A percentile compares a stretch with the other conserved stretches of the same genome.
phyloP scores from a whole-genome alignment of 306 rosid species.

The Medicago ruthenica region DNA sequence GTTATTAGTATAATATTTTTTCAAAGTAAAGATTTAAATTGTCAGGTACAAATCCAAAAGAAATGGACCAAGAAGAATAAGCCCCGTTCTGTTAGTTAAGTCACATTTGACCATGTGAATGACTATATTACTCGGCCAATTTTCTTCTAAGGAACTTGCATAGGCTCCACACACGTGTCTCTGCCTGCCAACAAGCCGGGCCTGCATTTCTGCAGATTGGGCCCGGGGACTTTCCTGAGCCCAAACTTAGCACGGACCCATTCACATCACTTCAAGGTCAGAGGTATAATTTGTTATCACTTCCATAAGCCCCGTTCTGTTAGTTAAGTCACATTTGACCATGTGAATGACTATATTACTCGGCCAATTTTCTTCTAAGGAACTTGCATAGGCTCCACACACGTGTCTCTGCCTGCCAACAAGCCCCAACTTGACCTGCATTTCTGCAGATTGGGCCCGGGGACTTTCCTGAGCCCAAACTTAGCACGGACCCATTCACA shows the following conservation, averaged over 20 bases:
- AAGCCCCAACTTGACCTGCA: not conserved
- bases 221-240: slow-evolving; percentile 57
- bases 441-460: slow-evolving; percentile 30
- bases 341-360: slow-evolving; percentile 39
- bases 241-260: not conserved
- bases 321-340: not conserved
- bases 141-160: not conserved
- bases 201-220: not conserved
- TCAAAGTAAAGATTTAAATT: too few species aligned
- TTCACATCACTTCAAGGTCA: slow-evolving; percentile 32
- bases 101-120: slow-evolving; percentile 40
- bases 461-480: slow-evolving; percentile 47
- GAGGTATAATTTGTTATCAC: accelerated
- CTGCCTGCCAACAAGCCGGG: slow-evolving; percentile 48
- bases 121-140: slow-evolving; percentile 20
- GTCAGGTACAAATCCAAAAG: too few species aligned
- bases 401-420: slow-evolving; percentile 55
- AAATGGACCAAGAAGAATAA: slow-evolving; percentile 31
- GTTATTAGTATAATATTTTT: too few species aligned
- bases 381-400: slow-evolving; percentile 38
- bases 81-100: slow-evolving; percentile 54
- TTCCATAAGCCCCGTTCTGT: slow-evolving; percentile 56
- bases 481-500: slow-evolving; percentile 24
- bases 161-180: slow-evolving; percentile 50
- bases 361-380: slow-evolving; percentile 17